These are phyloP conservation scores for Gossypium ekmanianum DNA, from an alignment of 345 rosid species.

Conservation along the genomic window DNA sequence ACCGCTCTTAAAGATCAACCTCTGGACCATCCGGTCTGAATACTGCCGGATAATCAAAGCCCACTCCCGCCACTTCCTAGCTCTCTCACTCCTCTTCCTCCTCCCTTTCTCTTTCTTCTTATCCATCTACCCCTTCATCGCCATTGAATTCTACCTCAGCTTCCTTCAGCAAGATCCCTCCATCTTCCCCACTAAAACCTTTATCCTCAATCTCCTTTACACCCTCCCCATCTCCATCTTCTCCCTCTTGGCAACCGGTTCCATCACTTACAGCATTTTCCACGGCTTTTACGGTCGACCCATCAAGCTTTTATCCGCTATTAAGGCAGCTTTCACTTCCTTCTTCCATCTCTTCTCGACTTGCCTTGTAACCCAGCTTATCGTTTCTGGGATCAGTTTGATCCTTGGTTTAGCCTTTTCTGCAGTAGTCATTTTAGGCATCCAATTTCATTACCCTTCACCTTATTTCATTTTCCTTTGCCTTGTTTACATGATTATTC, in stretches of 20 bases:
- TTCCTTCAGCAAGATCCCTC: constrained; percentile 12
- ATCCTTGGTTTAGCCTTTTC: constrained; percentile 26
- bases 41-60: constrained; percentile 63
- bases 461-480: constrained; percentile 26
- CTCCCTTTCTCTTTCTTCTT: constrained; percentile 60
- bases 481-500: constrained; percentile 14
- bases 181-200: neutral
- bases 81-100: constrained; percentile 78
- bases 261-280: constrained; percentile 62
- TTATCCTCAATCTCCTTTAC: constrained; percentile 30
- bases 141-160: constrained; percentile 24
- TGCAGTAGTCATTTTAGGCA: constrained; percentile 23
- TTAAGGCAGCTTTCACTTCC: constrained; percentile 48
- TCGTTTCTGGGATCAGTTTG: constrained; percentile 26
- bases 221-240: constrained; percentile 28
- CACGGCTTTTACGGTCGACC: constrained; percentile 85
- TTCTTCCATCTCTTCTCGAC: constrained; percentile 54
- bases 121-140: constrained; percentile 41
- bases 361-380: constrained; percentile 17
- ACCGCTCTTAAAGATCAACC: constrained; percentile 20
- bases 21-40: constrained; percentile 43
- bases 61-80: constrained; percentile 85
- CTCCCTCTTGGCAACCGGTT: constrained; percentile 47
- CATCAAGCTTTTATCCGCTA: constrained; percentile 53
- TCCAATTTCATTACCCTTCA: constrained; percentile 30